Percentiles rank a stretch among this genome's conserved stretches.
Evolutionary conservation across 2,329 filamentous ascomycete species (phyloP).

Genomic region (Bertia moriformis): DNA sequence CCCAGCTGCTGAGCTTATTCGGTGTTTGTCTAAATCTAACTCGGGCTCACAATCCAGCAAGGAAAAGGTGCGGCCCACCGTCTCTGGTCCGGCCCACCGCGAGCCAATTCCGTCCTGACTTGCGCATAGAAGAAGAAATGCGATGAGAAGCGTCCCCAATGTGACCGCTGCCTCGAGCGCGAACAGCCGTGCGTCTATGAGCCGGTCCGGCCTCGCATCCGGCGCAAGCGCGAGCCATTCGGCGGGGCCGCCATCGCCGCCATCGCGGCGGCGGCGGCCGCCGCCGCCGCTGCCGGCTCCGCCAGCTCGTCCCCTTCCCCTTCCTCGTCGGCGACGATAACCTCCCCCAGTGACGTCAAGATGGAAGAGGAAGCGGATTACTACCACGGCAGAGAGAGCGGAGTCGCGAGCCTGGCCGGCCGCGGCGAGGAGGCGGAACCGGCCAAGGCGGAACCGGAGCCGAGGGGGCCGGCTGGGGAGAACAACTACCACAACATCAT

Average conservation of each 20-base stretch:
- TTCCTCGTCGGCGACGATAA: too few species aligned
- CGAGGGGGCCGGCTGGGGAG: too few species aligned
- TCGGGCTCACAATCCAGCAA: not conserved
- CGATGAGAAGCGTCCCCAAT: conserved; percentile 34
- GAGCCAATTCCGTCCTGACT: too few species aligned
- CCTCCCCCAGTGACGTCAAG: too few species aligned
- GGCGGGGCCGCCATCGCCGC: conserved; percentile 5
- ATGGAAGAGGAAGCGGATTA: conserved; percentile 4
- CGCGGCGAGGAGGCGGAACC: too few species aligned
- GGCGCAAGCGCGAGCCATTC: conserved; percentile 19
- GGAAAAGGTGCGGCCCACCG: too few species aligned
- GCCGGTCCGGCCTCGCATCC: conserved; percentile 25
- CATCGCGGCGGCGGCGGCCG: not conserved
- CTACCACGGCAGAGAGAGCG: conserved; percentile 6
- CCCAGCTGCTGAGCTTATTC: too few species aligned
- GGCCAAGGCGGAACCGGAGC: too few species aligned
- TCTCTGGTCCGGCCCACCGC: too few species aligned
- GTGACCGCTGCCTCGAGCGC: conserved; percentile 32
- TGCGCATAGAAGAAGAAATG: conserved; percentile 52
- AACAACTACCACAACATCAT: too few species aligned
- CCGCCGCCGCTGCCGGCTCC: too few species aligned
- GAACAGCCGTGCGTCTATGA: conserved; percentile 34
- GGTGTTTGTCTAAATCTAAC: not conserved
- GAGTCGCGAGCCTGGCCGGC: conserved; percentile 11
- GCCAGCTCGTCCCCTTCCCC: too few species aligned